Evolutionary conservation across 2,329 filamentous ascomycete genomes (phyloP).

Genomic region (Neopestalotiopsis sp.): DNA sequence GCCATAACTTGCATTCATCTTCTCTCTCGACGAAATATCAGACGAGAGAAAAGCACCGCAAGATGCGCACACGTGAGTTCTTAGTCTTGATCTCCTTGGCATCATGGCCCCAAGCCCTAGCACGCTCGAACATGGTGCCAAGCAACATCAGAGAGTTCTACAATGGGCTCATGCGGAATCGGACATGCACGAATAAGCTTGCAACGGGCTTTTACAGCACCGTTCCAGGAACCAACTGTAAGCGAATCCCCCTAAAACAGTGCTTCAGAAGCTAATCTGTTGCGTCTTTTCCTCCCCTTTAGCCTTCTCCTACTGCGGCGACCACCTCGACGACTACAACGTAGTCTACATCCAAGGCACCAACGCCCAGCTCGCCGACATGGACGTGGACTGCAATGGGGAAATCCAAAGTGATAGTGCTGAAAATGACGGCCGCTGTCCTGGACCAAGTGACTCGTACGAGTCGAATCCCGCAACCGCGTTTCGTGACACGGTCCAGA

Average conservation of each 20-base stretch:
- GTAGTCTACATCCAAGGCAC: slow-evolving; percentile 51
- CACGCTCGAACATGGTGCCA: slow-evolving; percentile 22
- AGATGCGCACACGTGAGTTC: neutral
- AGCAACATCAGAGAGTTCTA: slow-evolving; percentile 35
- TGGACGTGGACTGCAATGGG: slow-evolving; percentile 59
- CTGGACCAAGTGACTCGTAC: too few relatives aligned
- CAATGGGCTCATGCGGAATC: slow-evolving; percentile 34
- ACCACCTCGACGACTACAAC: slow-evolving; percentile 38
- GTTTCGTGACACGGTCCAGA: slow-evolving; percentile 43
- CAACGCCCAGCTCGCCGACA: slow-evolving; percentile 50
- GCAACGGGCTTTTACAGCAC: slow-evolving; percentile 38
- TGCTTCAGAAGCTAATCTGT: neutral
- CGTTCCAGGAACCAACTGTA: neutral
- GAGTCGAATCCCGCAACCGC: slow-evolving; percentile 47
- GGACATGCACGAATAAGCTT: slow-evolving; percentile 35
- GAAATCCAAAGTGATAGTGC: neutral
- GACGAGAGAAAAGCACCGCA: too few relatives aligned
- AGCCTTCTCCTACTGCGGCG: slow-evolving; percentile 48
- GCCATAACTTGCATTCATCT: too few relatives aligned
- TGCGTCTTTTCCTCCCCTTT: neutral
- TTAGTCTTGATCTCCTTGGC: neutral
- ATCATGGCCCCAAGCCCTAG: neutral
- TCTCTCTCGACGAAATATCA: too few relatives aligned
- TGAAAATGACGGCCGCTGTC: neutral
- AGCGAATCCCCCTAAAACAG: neutral